Evolutionary conservation across 129 eudicot genomes (phyloP), one percentile per base, ranked within the genome.

Genomic region (Dittrichia graveolens): DNA sequence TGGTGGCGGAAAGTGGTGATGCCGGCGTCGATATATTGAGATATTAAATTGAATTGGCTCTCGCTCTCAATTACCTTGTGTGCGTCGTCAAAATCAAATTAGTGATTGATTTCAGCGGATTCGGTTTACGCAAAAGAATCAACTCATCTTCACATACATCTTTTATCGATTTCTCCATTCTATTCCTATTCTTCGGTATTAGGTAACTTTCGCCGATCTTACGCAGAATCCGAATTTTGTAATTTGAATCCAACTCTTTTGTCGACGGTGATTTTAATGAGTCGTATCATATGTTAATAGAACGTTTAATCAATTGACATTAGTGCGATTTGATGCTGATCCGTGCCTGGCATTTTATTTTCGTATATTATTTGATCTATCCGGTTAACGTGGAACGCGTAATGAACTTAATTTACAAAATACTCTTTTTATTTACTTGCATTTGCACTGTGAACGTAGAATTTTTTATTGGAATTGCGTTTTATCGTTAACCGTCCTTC

Each of bases 1-100:
- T 70, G 77, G 77, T 62, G 82, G 82, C 72, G 52, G 82, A 42
- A n/a, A 53, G 16, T 52, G 72, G 60, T 71, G 77, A 65, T 70
- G 64, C 81, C 42, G 15, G 44, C 9, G 56, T 56, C 38, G 24
- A 63, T 63, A 74, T 64, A 63, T 64, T 31, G 18, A 75, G n/a
- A 68, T 41, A 68, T 69, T 59, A 24, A 7, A 65, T 42, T 69
- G 8, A 40, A 67, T 76, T 46, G 37, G 13, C 40, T 46, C 46
- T 67, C 49, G n/a, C 39, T 58, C 69, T 12, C 2, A 24, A 24
- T 24, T 66, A 37, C 55, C 45, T 15, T 65, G 34, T 65, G 41
- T 18, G 67, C 15, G 3, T 42, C 35, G 3, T 7, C 44, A 45
- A 45, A 19, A 19, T 47, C 38, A 24, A 24, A 24, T 24, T 24